These are phyloP conservation scores for Suhomyces tanzawaensis DNA, from an alignment of 805 yeast species.

Conservation along the genomic window DNA sequence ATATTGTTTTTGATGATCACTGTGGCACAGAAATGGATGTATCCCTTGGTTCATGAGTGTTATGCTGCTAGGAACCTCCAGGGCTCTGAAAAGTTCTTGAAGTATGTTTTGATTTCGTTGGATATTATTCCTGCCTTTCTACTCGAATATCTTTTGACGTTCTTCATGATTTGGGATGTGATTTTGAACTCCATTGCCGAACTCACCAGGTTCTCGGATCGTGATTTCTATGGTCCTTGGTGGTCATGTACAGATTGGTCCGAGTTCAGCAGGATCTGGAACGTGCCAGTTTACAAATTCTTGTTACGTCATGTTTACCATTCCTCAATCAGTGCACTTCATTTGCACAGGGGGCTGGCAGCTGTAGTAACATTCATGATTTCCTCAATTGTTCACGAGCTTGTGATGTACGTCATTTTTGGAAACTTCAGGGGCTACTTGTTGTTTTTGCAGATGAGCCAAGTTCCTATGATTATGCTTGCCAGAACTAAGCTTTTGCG, in stretches of 20 bases:
- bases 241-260: constrained; percentile 96
- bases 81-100: constrained; percentile 37
- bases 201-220: constrained; percentile 78
- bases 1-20: constrained; percentile 79
- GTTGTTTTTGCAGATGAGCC: constrained; percentile 79
- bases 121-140: constrained; percentile 82
- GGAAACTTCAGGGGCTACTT: constrained; percentile 77
- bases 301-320: constrained; percentile 92
- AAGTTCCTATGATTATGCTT: constrained; percentile 72
- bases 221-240: constrained; percentile 95
- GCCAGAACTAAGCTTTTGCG: constrained; percentile 59
- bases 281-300: constrained; percentile 87
- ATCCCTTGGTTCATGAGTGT: constrained; percentile 68
- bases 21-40: constrained; percentile 70
- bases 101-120: constrained; percentile 58
- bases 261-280: constrained; percentile 92
- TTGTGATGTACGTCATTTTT: constrained; percentile 88
- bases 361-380: constrained; percentile 74
- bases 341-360: constrained; percentile 64
- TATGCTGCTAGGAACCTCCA: constrained; percentile 52
- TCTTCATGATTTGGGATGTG: constrained; percentile 94
- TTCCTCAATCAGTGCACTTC: constrained; percentile 74
- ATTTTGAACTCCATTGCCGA: constrained; percentile 90
- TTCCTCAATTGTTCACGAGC: constrained; percentile 83
- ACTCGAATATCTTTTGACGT: constrained; percentile 69